These are phyloP conservation scores for Chlorella sp. DNA, from an alignment of 139 green algal genomes.

Conservation along the genomic window DNA sequence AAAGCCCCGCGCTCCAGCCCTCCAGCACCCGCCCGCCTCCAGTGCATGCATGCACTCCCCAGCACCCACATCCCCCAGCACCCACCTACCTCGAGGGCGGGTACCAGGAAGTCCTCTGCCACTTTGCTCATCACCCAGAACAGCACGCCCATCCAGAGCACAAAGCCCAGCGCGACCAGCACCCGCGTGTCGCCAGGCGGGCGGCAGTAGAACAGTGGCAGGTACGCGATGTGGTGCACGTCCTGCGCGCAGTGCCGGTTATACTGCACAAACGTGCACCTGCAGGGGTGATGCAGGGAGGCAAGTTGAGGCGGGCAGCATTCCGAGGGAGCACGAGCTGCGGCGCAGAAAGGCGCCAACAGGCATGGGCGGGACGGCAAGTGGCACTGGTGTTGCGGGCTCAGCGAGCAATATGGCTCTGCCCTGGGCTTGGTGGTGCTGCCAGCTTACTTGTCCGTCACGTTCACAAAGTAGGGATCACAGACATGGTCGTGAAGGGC, in stretches of 20 bases:
- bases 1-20: no score
- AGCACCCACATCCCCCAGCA: neutral
- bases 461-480: neutral
- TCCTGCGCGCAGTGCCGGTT: conserved; percentile 45
- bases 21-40: neutral
- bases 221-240: conserved; percentile 47
- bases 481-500: neutral
- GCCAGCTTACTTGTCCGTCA: conserved; percentile 6
- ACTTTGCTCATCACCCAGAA: conserved; percentile 50
- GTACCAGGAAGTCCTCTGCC: conserved; percentile 54
- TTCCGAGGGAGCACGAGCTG: no score
- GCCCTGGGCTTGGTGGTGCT: no score
- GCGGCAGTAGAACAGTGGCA: conserved; percentile 48
- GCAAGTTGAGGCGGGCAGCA: neutral
- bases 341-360: no score
- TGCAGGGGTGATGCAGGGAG: neutral
- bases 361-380: no score
- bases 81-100: conserved; percentile 48
- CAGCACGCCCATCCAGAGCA: conserved; percentile 47
- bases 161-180: conserved; percentile 28
- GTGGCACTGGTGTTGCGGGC: neutral
- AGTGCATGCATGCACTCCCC: neutral
- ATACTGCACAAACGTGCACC: conserved; percentile 45
- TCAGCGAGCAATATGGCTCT: neutral
- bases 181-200: neutral